Evolutionary conservation across 192 early-diverging fungal species (phyloP).

Genomic region (Backusella luteola): DNA sequence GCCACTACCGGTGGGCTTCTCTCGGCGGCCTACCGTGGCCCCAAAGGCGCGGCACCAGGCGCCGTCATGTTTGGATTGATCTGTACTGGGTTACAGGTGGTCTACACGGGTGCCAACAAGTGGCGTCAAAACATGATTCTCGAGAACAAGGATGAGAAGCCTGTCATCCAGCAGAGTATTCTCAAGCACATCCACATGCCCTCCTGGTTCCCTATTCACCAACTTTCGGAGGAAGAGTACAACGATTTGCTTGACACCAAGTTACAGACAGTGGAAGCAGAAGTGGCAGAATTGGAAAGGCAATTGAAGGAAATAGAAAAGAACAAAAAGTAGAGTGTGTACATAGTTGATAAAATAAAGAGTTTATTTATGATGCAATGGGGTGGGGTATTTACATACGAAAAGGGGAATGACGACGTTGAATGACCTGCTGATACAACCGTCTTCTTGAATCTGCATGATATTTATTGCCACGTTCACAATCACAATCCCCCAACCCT

Average conservation of each 20-base stretch:
- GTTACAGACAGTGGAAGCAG: constrained; percentile 40
- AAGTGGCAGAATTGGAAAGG: constrained; percentile 37
- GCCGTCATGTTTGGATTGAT: constrained; percentile 53
- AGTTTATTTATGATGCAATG: too few species aligned
- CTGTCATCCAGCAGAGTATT: constrained; percentile 8
- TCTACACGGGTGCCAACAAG: constrained; percentile 39
- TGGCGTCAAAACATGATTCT: constrained; percentile 58
- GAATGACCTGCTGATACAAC: constrained; percentile 22
- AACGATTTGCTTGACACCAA: constrained; percentile 47
- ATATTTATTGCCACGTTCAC: constrained; percentile 17
- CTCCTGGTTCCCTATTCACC: constrained; percentile 60
- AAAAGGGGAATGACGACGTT: neutral
- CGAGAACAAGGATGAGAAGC: neutral
- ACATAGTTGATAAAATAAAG: too few species aligned
- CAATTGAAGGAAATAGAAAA: constrained; percentile 23
- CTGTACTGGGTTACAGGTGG: constrained; percentile 49
- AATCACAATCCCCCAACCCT: constrained; percentile 27
- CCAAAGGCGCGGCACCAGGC: constrained; percentile 50
- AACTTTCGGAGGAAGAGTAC: constrained; percentile 62
- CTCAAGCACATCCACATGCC: constrained; percentile 51
- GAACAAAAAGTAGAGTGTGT: neutral
- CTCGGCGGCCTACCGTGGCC: constrained; percentile 46
- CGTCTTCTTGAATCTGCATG: constrained; percentile 27
- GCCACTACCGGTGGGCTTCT: constrained; percentile 58
- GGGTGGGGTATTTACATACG: neutral